Percentiles rank a stretch among this genome's conserved stretches.
These are phyloP conservation scores for Yamadazyma jaroonii DNA, from an alignment of 1,139 yeast species.

Conservation along the genomic window DNA sequence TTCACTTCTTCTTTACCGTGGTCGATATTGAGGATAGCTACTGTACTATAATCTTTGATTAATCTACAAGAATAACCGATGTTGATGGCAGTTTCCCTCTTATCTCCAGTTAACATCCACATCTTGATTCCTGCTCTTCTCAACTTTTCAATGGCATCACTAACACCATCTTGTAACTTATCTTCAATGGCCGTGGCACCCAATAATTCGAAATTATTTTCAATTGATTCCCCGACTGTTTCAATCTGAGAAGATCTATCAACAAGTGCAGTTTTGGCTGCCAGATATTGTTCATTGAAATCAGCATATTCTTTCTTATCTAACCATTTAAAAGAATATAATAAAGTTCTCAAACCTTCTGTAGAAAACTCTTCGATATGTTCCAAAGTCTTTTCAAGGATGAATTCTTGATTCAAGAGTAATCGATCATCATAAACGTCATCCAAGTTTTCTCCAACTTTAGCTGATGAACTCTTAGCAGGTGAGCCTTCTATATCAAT, in stretches of 20 bases:
- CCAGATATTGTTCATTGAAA: slow-evolving; percentile 68
- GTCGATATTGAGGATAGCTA: slow-evolving; percentile 68
- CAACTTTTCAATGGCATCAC: slow-evolving; percentile 88
- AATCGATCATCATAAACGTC: slow-evolving; percentile 55
- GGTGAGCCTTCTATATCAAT: slow-evolving; percentile 23
- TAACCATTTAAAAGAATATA: slow-evolving; percentile 79
- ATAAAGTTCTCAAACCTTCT: slow-evolving; percentile 86
- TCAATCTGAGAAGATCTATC: slow-evolving; percentile 70
- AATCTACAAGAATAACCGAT: slow-evolving; percentile 93
- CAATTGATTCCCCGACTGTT: slow-evolving; percentile 69
- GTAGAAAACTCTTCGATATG: slow-evolving; percentile 93
- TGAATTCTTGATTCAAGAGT: slow-evolving; percentile 70
- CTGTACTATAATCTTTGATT: slow-evolving; percentile 89
- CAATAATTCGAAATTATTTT: slow-evolving; percentile 58
- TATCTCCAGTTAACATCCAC: slow-evolving; percentile 99
- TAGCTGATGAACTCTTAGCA: neutral
- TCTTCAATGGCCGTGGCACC: slow-evolving; percentile 99
- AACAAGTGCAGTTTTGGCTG: slow-evolving; percentile 73
- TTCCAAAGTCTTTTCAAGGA: slow-evolving; percentile 79
- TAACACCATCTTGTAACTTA: slow-evolving; percentile 92
- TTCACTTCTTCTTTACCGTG: slow-evolving; percentile 50
- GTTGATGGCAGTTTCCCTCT: slow-evolving; percentile 94
- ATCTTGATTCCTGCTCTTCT: slow-evolving; percentile 90
- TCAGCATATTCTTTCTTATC: slow-evolving; percentile 52
- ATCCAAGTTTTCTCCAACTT: neutral